Base-by-base conservation (phyloP, 768 basidiomycete species). In the Mycena amicta region DNA sequence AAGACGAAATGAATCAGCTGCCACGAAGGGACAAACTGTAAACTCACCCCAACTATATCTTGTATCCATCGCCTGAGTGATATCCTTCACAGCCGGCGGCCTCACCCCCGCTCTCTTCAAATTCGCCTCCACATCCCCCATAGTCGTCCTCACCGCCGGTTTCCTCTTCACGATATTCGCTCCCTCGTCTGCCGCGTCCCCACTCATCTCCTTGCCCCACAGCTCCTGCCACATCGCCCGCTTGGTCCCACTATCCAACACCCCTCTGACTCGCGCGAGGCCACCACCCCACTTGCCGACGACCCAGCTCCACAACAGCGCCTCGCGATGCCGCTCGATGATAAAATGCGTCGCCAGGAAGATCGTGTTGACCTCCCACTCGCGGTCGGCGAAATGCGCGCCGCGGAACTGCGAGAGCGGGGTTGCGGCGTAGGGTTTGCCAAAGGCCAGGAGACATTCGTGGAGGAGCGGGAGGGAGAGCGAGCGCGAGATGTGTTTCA, bases 401-500 rank as follows among this genome's bases (percentile, higher is more conserved):
- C 66, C 68, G 27, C 75, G 73, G 57, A 76, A 77, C 18, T 66
- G 65, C 56, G 73, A 72, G 15, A 60, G 41, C 16, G 70, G 70
- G 18, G 74, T 70, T 27, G 59, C 58, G 22, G 65, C 67, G 64
- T 76, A 61, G 52, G 67, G 67, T 15, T 55, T 59, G 0, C 67
- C 61, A 58, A 71, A 78, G n/a, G 74, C 68, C 22, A 62, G 47
- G n/a, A 69, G 67, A 33, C 70, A 51, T 60, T 80, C 78, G 50
- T 67, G 67, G 30, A 77, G 55, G 26, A 78, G 46, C 0, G 77
- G 63, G 8, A 66, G 45, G 23, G 74, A 72, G 13, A 75, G 61
- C 1, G 72, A 57, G 45, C 76, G 76, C 23, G 74, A 74, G 39
- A 72, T 71, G 69, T 80, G 78, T 4, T 71, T 67, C 53, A 75